Evolutionary conservation across 345 rosid genomes (phyloP).

Genomic region (Rhodamnia argentea): DNA sequence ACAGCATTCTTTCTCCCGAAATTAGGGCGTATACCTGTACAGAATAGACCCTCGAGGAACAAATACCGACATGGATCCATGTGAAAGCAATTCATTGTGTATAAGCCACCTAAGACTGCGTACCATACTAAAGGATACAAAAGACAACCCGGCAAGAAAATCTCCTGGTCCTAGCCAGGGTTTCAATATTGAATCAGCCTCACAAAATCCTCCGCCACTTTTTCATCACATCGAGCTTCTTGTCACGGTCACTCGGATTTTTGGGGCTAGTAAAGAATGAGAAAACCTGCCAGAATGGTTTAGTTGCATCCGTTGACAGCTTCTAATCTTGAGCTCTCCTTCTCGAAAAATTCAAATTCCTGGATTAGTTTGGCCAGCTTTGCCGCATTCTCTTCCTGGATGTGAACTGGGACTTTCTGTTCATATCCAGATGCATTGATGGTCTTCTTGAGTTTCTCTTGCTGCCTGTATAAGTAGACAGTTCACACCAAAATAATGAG

Average conservation of each 20-base stretch:
- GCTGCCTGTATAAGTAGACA: constrained; percentile 42
- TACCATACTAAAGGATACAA: background rate
- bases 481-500: background rate
- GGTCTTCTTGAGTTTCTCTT: constrained; percentile 60
- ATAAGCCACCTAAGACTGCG: background rate
- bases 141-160: background rate
- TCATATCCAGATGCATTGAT: constrained; percentile 54
- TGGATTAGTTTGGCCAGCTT: constrained; percentile 58
- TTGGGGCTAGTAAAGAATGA: background rate
- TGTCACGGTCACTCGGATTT: background rate
- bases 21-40: background rate
- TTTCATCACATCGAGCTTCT: background rate
- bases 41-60: background rate
- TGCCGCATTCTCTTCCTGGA: constrained; percentile 45
- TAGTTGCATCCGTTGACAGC: constrained; percentile 9
- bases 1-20: background rate
- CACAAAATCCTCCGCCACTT: background rate
- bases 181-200: background rate
- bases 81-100: background rate
- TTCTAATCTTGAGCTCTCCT: constrained; percentile 41
- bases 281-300: background rate
- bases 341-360: constrained; percentile 54
- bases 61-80: background rate
- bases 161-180: background rate
- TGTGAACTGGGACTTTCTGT: constrained; percentile 58